Conservation (phyloP, 2,329 filamentous ascomycete genomes). For the Bipolaris sorokiniana region DNA sequence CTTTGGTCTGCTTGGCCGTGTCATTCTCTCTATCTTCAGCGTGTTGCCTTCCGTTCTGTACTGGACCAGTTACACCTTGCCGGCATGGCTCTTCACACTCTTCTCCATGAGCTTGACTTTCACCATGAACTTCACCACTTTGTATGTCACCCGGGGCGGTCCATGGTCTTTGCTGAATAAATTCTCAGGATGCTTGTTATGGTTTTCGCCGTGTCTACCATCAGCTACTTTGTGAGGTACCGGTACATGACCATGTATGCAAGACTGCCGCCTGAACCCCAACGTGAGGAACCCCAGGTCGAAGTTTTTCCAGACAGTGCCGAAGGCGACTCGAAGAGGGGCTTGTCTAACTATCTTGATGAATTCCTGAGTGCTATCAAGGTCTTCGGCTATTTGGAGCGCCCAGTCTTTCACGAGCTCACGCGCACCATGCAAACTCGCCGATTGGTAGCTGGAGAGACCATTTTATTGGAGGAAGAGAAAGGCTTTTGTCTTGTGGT, state of each 20-base stretch:
- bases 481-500: constrained; percentile 98
- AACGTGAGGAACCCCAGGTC: constrained; percentile 92
- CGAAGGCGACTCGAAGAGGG: constrained; percentile 86
- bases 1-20: constrained; percentile 56
- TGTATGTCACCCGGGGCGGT: constrained; percentile 63
- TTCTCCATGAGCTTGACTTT: constrained; percentile 94
- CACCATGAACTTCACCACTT: constrained; percentile 97
- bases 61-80: constrained; percentile 84
- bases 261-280: constrained; percentile 88
- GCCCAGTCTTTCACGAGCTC: constrained; percentile 96
- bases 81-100: constrained; percentile 85
- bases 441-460: constrained; percentile 95
- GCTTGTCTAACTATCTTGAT: constrained; percentile 93
- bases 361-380: constrained; percentile 99
- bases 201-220: constrained; percentile 76
- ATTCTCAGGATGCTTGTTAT: constrained; percentile 64
- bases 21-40: constrained; percentile 57
- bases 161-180: constrained; percentile 32
- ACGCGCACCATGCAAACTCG: constrained; percentile 98
- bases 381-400: constrained; percentile 95
- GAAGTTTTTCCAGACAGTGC: constrained; percentile 94
- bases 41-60: constrained; percentile 68
- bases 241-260: constrained; percentile 97
- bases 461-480: constrained; percentile 92
- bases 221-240: constrained; percentile 94